Conservation (phyloP, 2,329 filamentous ascomycete species). For the Aspergillus versicolor region DNA sequence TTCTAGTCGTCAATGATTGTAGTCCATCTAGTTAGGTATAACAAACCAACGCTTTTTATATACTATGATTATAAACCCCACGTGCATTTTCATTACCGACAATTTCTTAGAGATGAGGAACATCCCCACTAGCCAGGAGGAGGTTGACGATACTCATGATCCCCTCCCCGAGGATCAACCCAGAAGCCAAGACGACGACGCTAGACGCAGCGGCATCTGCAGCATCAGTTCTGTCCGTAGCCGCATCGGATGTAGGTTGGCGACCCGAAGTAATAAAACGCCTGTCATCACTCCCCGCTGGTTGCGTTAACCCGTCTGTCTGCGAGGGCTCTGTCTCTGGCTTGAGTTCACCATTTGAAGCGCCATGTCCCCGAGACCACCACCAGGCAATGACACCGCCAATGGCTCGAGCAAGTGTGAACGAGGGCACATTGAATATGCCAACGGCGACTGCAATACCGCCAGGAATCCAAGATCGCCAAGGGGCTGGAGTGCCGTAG, state of each 20-base stretch:
- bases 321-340: neutral
- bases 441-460: slow-evolving; percentile 96
- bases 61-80: neutral
- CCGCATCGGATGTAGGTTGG: slow-evolving; percentile 42
- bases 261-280: neutral
- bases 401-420: slow-evolving; percentile 82
- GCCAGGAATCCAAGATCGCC: slow-evolving; percentile 78
- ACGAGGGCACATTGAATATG: slow-evolving; percentile 97
- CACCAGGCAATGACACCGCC: slow-evolving; percentile 77
- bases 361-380: slow-evolving; percentile 60
- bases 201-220: slow-evolving; percentile 52
- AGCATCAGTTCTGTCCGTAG: slow-evolving; percentile 5
- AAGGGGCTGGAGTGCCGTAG: slow-evolving; percentile 47
- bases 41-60: neutral
- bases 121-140: slow-evolving; percentile 70
- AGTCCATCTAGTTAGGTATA: too few species aligned
- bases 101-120: slow-evolving; percentile 66
- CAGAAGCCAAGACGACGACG: slow-evolving; percentile 84
- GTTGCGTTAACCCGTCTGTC: neutral
- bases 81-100: neutral
- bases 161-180: slow-evolving; percentile 89
- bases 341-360: slow-evolving; percentile 1
- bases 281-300: neutral
- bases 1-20: too few species aligned
- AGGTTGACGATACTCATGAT: slow-evolving; percentile 90